phyloP scores from a whole-genome alignment of 306 rosid species.

The Cotoneaster glaucophyllus region DNA sequence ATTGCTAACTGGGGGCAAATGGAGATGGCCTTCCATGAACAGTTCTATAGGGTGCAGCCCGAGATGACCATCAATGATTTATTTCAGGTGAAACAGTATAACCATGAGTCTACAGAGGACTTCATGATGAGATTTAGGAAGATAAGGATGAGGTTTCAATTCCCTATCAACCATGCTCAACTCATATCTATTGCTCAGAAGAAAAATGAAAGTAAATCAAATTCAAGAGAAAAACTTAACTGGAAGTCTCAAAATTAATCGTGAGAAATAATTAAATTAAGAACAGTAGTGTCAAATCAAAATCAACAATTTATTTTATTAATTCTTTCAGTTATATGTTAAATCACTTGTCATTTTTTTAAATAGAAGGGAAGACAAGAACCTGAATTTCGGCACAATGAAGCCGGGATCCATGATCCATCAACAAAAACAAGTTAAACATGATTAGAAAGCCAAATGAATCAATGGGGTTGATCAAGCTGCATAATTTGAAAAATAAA shows the following conservation, averaged over 20 bases:
- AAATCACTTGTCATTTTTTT: not conserved
- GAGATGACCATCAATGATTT: too few species aligned
- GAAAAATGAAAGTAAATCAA: not conserved
- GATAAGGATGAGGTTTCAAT: too few species aligned
- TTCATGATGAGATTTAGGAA: too few species aligned
- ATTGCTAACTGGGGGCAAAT: too few species aligned
- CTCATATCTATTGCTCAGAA: too few species aligned
- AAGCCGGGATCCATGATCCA: too few species aligned
- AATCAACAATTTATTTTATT: not conserved
- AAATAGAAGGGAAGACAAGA: not conserved
- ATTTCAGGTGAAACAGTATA: too few species aligned
- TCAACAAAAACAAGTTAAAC: too few species aligned
- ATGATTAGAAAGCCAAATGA: conserved; percentile 4
- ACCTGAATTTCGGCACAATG: conserved; percentile 9
- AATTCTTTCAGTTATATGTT: not conserved
- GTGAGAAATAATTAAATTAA: not conserved
- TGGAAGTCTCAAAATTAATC: not conserved
- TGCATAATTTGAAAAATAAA: not conserved
- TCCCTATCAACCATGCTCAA: too few species aligned
- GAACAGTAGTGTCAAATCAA: not conserved
- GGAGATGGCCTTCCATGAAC: too few species aligned
- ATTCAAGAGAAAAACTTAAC: not conserved
- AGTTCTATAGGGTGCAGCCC: too few species aligned
- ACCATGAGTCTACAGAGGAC: too few species aligned
- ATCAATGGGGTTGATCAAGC: conserved; percentile 2